Evolutionary conservation across 1,284 basidiomycete genomes (phyloP).

Genomic region (Puccinia hordei): DNA sequence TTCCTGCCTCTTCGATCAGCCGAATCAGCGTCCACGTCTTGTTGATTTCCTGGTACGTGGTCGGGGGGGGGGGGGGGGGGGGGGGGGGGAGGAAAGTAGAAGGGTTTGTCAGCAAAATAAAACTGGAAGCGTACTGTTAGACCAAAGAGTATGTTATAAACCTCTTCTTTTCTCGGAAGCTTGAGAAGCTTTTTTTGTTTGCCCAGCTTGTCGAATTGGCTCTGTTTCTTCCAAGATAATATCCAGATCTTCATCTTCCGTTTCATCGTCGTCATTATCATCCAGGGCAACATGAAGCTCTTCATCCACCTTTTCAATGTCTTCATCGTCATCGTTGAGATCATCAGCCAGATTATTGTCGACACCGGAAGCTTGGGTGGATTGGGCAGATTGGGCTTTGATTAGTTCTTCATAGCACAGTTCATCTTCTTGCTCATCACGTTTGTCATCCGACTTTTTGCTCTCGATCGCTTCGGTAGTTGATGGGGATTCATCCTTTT

Average conservation of each 20-base stretch:
- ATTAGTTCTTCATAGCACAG: slow-evolving; percentile 63
- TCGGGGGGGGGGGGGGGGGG: no score
- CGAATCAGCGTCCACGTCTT: not conserved
- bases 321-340: slow-evolving; percentile 27
- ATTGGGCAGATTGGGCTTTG: slow-evolving; percentile 58
- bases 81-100: no score
- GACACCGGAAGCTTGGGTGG: not conserved
- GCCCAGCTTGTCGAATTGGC: not conserved
- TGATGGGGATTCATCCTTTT: slow-evolving; percentile 52
- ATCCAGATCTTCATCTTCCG: slow-evolving; percentile 40
- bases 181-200: slow-evolving; percentile 5
- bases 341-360: slow-evolving; percentile 57
- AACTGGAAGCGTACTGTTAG: no score
- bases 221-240: slow-evolving; percentile 17
- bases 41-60: not conserved
- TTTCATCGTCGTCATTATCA: slow-evolving; percentile 14
- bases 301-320: slow-evolving; percentile 43
- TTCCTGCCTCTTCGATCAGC: not conserved
- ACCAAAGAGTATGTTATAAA: not conserved
- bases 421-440: slow-evolving; percentile 59
- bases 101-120: no score
- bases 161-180: slow-evolving; percentile 34
- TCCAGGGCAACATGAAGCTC: slow-evolving; percentile 15
- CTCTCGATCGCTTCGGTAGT: slow-evolving; percentile 52
- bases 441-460: slow-evolving; percentile 53